phyloP scores from a whole-genome alignment of 345 rosid species.

The Lumnitzera racemosa region DNA sequence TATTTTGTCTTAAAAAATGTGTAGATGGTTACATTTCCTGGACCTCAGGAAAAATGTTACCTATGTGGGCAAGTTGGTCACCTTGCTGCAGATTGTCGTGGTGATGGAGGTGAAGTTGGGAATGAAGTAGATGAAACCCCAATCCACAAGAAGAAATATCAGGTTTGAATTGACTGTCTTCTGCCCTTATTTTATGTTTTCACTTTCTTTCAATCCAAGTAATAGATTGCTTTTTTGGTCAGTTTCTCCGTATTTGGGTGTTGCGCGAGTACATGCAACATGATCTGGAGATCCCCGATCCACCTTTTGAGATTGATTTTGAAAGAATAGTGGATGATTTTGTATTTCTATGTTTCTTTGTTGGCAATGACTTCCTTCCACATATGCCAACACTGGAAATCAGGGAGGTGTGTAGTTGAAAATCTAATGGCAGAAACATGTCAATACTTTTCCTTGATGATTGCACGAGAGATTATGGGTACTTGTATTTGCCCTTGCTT shows the following conservation, averaged over 20 bases:
- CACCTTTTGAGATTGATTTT: conserved; percentile 76
- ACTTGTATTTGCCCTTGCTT: background rate
- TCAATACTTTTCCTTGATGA: too few species aligned
- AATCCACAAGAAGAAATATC: conserved; percentile 94
- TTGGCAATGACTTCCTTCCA: conserved; percentile 98
- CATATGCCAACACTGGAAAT: conserved; percentile 99
- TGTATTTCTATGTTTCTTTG: conserved; percentile 95
- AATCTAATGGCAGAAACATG: background rate
- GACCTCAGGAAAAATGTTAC: conserved; percentile 94
- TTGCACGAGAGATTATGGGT: too few species aligned
- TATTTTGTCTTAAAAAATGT: conserved; percentile 6
- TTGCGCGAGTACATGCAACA: conserved; percentile 83
- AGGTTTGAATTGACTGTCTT: conserved; percentile 37
- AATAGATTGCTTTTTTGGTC: conserved; percentile 11
- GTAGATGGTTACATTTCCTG: conserved; percentile 81
- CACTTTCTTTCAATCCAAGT: background rate
- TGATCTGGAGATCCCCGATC: conserved; percentile 73
- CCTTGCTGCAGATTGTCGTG: conserved; percentile 89
- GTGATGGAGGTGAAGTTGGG: conserved; percentile 27
- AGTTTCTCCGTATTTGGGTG: conserved; percentile 95
- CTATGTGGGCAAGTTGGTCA: conserved; percentile 91
- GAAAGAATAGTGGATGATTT: conserved; percentile 94
- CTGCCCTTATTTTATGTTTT: background rate
- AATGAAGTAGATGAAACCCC: conserved; percentile 60
- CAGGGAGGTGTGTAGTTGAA: conserved; percentile 61